Base-by-base conservation (phyloP, 805 yeast species). In the Candida koratica region DNA sequence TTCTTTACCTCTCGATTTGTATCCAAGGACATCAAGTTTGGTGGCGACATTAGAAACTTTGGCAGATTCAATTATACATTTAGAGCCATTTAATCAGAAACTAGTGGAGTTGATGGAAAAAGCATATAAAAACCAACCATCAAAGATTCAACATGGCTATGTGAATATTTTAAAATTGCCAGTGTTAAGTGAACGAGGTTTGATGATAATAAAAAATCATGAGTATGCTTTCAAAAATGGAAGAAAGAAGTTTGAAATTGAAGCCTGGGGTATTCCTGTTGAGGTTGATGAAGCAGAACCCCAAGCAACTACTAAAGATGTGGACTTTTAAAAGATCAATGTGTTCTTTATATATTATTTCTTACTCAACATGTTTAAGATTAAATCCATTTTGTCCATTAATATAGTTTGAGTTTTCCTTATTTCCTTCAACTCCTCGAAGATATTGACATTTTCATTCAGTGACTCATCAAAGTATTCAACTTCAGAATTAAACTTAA, bases 241-340 rank as follows among this genome's bases (percentile, higher is more conserved):
- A 10, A 73, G 84, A 44, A 77, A 79, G 56, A 79, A 74, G 49
- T 87, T 90, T 53, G 96, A 85, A 51, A 81, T 93, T 36, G 90
- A 85, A 46, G 86, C 81, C 51, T 93, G 96, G 95, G 86, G 95
- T n/a, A 93, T 93, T 34, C 97, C 98, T 0, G 95, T 90, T 2
- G 96, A 88, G 39, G 94, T 83, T 39, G 84, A 71, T n/a, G 81
- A 49, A 10, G 52, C 71, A 11, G 73, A 63, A 4, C 63, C 22
- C 5, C n/a, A n/a, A n/a, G 33, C 27, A 13, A n/a, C 29, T 17
- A 36, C 29, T 16, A 30, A 35, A 15, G 34, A 32, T 40, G 55
- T 64, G 11, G 69, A 64, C 16, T 64, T 61, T 24, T 41, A 28
- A 20, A n/a, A 24, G 12, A 24, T 14, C 26, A 24, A 24, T 24